These are phyloP conservation scores for Auriculariales sp. DNA, from an alignment of 768 basidiomycete genomes.

Conservation along the genomic window DNA sequence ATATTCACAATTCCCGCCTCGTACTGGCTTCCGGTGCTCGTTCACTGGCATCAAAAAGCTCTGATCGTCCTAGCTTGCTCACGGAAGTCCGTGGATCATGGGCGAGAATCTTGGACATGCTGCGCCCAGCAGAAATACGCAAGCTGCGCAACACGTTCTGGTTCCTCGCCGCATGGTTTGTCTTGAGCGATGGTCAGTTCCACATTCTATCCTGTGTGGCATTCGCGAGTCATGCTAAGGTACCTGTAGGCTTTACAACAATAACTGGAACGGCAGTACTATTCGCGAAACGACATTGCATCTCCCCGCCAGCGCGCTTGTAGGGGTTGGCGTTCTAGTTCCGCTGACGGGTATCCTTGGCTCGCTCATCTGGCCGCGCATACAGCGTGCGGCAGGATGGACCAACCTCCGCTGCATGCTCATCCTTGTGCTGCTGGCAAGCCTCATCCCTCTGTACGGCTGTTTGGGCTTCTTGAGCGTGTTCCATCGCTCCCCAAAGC, in stretches of 20 bases:
- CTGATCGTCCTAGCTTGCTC: conserved; percentile 29
- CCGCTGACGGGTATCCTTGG: conserved; percentile 70
- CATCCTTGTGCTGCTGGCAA: conserved; percentile 49
- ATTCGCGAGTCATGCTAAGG: background rate
- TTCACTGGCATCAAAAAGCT: too few species aligned
- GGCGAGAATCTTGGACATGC: conserved; percentile 60
- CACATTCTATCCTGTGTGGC: background rate
- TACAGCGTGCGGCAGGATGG: conserved; percentile 54
- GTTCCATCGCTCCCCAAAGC: conserved; percentile 22
- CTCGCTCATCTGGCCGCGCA: conserved; percentile 62
- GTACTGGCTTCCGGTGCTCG: conserved; percentile 45
- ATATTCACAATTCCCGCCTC: conserved; percentile 67
- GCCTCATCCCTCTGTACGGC: conserved; percentile 63
- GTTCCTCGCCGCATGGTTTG: conserved; percentile 87
- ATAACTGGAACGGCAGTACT: conserved; percentile 85
- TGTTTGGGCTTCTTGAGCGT: conserved; percentile 61
- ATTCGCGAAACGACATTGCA: conserved; percentile 81
- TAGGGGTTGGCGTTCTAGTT: conserved; percentile 64
- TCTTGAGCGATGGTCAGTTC: conserved; percentile 72
- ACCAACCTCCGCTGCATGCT: conserved; percentile 55
- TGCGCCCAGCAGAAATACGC: conserved; percentile 57
- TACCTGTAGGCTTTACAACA: conserved; percentile 65
- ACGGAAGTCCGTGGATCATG: conserved; percentile 55
- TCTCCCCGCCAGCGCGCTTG: conserved; percentile 64
- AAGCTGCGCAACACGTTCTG: conserved; percentile 71